Base-by-base conservation (phyloP, 371 early-diverging fungal species). In the Chytridium lagenaria region DNA sequence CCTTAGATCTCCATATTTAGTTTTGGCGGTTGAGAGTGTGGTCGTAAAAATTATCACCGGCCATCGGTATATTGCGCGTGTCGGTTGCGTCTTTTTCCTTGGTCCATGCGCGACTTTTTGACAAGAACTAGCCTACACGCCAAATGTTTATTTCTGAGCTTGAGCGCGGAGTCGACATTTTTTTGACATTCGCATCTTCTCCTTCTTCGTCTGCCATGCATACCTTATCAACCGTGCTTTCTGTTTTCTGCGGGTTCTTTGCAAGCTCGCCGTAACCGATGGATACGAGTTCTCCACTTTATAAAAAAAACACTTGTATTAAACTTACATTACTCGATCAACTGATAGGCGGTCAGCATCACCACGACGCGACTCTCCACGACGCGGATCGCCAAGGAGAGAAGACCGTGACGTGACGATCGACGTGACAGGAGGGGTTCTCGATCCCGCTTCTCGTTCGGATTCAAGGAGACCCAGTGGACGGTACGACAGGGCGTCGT, bases 361-460 rank as follows among this genome's bases (percentile, higher is more conserved):
- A n/a, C n/a, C 16, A 26, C 55, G 55, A 5, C 26, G 16, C 16
- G 10, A 61, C 61, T 61, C 61, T 15, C 61, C 61, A 28, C 30
- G 61, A 2, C 30, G 44, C 19, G 7, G 34, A 30, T 36, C 61
- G 12, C 34, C 36, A 12, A 7, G 61, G 36, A 28, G 61, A 12
- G 61, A 61, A 7, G 61, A 61, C 37, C 61, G 44, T 7, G 44
- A 44, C 61, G 44, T 7, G 44, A 44, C 44, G 12, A 44, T 12
- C 44, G 44, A 12, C 12, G 19, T 44, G 44, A 44, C 44, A 44
- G 44, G 19, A 28, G 61, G 5, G 19, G 36, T 2, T 12, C n/a
- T 5, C 5, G 61, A 23, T 28, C 30, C 30, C 30, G 61, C 2
- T 28, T 61, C 61, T 34, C 30, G 61, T 7, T 61, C 61, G 12